phyloP scores from a whole-genome alignment of 2,329 filamentous ascomycete genomes.

The Chaetomium strumarium region DNA sequence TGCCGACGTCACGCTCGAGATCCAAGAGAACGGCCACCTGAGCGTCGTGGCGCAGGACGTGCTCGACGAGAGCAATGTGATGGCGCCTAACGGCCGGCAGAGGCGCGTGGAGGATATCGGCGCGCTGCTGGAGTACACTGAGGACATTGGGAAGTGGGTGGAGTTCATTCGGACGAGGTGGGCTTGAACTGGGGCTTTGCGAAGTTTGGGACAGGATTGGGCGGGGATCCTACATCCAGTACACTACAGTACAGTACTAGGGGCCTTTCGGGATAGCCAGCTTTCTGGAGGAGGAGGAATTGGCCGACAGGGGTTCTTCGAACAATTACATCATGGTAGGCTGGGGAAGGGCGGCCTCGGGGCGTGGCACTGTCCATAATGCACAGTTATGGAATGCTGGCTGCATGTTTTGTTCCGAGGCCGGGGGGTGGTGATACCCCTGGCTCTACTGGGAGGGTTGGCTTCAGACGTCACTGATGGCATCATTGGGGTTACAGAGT shows the following conservation, averaged over 20 bases:
- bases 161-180: slow-evolving; percentile 44
- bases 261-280: neutral
- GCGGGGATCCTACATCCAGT: neutral
- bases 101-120: slow-evolving; percentile 40
- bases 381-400: too few relatives aligned
- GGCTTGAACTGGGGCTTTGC: slow-evolving; percentile 17
- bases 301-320: too few relatives aligned
- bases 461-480: too few relatives aligned
- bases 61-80: slow-evolving; percentile 29
- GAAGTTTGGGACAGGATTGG: neutral
- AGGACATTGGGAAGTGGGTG: slow-evolving; percentile 48
- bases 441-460: too few relatives aligned
- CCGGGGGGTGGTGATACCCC: too few relatives aligned
- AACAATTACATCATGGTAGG: too few relatives aligned
- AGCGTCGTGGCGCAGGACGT: slow-evolving; percentile 55
- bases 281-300: neutral
- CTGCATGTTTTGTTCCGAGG: too few relatives aligned
- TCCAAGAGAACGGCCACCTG: slow-evolving; percentile 54
- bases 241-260: too few relatives aligned
- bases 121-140: slow-evolving; percentile 42
- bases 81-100: slow-evolving; percentile 30
- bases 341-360: too few relatives aligned
- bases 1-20: slow-evolving; percentile 51
- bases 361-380: too few relatives aligned
- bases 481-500: too few relatives aligned